These are phyloP conservation scores for Populus hybrid DNA, from an alignment of 441 rosid species.

Conservation along the genomic window DNA sequence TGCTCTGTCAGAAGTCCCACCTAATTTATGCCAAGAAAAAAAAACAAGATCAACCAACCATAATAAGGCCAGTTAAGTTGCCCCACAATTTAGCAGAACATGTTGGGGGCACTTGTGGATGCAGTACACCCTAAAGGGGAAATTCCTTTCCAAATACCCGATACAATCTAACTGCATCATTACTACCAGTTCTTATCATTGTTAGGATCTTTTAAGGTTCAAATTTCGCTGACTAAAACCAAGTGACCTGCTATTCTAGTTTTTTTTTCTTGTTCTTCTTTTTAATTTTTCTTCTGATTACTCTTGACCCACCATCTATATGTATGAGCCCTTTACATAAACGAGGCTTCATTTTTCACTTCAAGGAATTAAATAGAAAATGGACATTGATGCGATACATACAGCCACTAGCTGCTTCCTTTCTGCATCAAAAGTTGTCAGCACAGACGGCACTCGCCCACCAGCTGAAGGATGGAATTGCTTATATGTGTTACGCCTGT, in stretches of 20 bases:
- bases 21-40: constrained; percentile 33
- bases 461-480: constrained; percentile 45
- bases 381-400: constrained; percentile 29
- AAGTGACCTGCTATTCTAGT: neutral
- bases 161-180: neutral
- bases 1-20: constrained; percentile 91
- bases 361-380: neutral
- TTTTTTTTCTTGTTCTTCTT: too few relatives aligned
- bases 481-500: constrained; percentile 66
- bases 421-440: constrained; percentile 86
- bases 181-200: neutral
- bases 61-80: neutral
- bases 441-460: constrained; percentile 55
- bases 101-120: constrained; percentile 5
- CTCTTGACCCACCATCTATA: neutral
- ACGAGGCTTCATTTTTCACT: neutral
- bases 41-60: constrained; percentile 10
- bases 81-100: neutral
- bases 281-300: too few relatives aligned
- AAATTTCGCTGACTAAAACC: neutral
- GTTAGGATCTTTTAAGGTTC: neutral
- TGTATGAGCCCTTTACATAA: neutral
- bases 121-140: neutral
- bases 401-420: constrained; percentile 87
- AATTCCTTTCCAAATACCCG: neutral